Evolutionary conservation across 2,329 filamentous ascomycete species (phyloP).

Genomic region (Hypocrella siamensis): DNA sequence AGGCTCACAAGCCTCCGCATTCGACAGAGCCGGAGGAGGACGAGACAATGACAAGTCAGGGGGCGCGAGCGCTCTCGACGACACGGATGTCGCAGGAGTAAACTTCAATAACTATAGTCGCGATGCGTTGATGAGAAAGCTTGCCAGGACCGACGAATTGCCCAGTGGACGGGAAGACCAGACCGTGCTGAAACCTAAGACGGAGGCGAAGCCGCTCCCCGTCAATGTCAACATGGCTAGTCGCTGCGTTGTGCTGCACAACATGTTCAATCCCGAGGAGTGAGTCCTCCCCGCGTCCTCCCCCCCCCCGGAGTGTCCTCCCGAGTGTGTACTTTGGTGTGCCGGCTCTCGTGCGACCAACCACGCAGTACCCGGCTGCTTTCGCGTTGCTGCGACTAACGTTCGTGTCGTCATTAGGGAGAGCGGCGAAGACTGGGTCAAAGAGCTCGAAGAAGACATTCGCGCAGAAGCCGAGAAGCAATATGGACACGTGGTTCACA

Average conservation of each 20-base stretch:
- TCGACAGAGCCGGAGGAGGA: conserved; percentile 78
- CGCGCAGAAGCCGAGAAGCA: conserved; percentile 83
- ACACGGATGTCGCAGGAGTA: conserved; percentile 93
- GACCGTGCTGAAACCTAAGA: conserved; percentile 62
- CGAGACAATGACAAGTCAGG: conserved; percentile 82
- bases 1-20: conserved; percentile 69
- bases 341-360: no score
- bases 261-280: conserved; percentile 89
- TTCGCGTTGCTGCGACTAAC: not conserved
- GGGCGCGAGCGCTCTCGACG: conserved; percentile 87
- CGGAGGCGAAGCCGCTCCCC: conserved; percentile 61
- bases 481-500: conserved; percentile 96
- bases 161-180: conserved; percentile 50
- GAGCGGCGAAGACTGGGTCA: conserved; percentile 75
- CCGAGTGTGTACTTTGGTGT: no score
- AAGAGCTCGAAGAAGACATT: conserved; percentile 89
- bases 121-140: conserved; percentile 95
- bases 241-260: conserved; percentile 83
- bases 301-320: no score
- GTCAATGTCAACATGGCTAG: conserved; percentile 85
- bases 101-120: conserved; percentile 99
- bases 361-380: no score
- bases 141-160: conserved; percentile 83
- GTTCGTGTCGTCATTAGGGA: conserved; percentile 37
- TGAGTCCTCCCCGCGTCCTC: conserved; percentile 34